Base-by-base conservation (phyloP, 2,329 filamentous ascomycete genomes). In the Calonectria hawksworthii region DNA sequence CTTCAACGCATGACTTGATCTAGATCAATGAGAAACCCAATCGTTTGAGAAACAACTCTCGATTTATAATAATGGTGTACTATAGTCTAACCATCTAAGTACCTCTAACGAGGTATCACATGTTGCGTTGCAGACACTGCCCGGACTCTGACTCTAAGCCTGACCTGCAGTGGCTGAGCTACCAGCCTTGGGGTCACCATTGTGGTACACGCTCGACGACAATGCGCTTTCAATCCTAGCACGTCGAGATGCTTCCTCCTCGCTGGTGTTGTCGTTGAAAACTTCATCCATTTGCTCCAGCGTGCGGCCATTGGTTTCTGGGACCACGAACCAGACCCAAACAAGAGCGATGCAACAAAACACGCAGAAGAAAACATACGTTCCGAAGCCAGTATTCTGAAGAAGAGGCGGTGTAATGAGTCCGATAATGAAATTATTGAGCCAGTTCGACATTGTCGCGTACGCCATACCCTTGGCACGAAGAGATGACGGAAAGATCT, bases 391-490 rank as follows among this genome's bases (percentile, higher is more conserved):
- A 11, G 77, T 90, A 64, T 90, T 88, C 71, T 91, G 85, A 8
- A 93, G 87, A 5, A 93, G 86, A 0, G 90, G 89, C 0, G 76
- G 74, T 0, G 75, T 76, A 2, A 78, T 76, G 3, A 77, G 74
- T 1, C 75, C 80, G 32, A 93, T 90, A 65, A 92, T 89, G 76
- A 93, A 93, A 81, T 93, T 93, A 80, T 89, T 91, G 3, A 93
- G 79, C 86, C 92, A 94, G 80, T 91, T 81, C 80, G 88, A 89
- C 74, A 87, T 90, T 0, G 90, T 92, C 0, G 88, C 88, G 11
- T 92, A 84, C 0, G 91, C 90, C 2, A 92, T 90, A n/a, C 92
- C 92, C 80, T 94, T 93, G 1, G 92, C 91, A 8, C 92, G 86
- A 1, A 93, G 85, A 1, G 89, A 90, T 0, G 88, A 88, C 0